phyloP scores from a whole-genome alignment of 768 basidiomycete species.

The Boletus subcaerulescens region DNA sequence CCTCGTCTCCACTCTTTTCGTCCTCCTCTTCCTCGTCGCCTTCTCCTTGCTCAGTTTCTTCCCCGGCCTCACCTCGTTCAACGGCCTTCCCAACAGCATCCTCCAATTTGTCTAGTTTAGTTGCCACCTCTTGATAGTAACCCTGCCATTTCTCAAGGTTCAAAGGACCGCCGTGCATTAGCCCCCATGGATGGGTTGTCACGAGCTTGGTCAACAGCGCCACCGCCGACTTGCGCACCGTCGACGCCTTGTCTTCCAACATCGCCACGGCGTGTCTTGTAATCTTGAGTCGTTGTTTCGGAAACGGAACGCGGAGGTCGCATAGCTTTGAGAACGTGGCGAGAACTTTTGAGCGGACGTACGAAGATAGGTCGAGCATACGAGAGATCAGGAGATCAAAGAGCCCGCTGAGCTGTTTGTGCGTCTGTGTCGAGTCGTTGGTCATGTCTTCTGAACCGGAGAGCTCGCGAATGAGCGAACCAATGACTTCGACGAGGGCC shows the following conservation, averaged over 20 bases:
- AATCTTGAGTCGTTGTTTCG: conserved; percentile 76
- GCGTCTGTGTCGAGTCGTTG: conserved; percentile 41
- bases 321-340: conserved; percentile 72
- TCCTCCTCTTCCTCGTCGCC: conserved; percentile 36
- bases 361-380: conserved; percentile 84
- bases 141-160: conserved; percentile 70
- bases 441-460: conserved; percentile 50
- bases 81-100: conserved; percentile 61
- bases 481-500: conserved; percentile 89
- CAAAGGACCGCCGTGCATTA: conserved; percentile 80
- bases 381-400: conserved; percentile 85
- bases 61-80: conserved; percentile 38
- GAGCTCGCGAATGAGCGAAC: conserved; percentile 79
- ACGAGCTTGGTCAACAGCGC: conserved; percentile 72
- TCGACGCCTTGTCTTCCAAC: conserved; percentile 86
- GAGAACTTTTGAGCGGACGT: conserved; percentile 89
- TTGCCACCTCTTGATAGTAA: conserved; percentile 59
- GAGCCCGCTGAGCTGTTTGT: conserved; percentile 76
- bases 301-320: conserved; percentile 76
- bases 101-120: conserved; percentile 71
- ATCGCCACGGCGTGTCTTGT: conserved; percentile 74
- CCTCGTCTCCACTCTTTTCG: conserved; percentile 37
- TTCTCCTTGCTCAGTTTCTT: conserved; percentile 34
- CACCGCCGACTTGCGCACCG: conserved; percentile 83
- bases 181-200: conserved; percentile 83